Conservation (phyloP, 108 stramenopile species). For the Nannochloropsis oceanica region DNA sequence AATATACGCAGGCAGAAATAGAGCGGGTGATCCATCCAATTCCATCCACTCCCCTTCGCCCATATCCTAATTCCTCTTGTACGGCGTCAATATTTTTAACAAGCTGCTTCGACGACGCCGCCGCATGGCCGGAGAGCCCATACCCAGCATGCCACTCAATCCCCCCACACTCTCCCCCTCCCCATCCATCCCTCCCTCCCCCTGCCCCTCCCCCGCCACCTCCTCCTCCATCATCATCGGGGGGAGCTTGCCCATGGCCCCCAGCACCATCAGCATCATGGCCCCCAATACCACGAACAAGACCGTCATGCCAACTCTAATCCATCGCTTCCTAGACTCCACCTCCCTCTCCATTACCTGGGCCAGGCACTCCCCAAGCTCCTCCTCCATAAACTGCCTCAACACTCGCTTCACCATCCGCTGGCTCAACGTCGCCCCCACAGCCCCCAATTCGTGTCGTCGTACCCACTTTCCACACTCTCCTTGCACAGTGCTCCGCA, state of each 20-base stretch:
- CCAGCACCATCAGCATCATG: background rate
- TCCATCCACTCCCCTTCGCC: too few relatives aligned
- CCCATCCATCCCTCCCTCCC: background rate
- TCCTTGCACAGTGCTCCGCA: background rate
- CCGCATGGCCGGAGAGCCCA: background rate
- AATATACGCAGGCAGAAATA: too few relatives aligned
- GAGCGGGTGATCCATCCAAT: too few relatives aligned
- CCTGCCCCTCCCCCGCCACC: background rate
- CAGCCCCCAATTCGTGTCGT: background rate
- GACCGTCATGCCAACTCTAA: background rate
- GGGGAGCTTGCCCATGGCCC: background rate
- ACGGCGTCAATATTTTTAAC: background rate
- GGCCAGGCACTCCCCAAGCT: background rate
- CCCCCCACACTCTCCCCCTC: background rate
- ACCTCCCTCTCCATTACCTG: background rate
- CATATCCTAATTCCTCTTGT: background rate
- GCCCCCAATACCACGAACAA: background rate
- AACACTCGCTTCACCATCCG: background rate
- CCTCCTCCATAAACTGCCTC: background rate
- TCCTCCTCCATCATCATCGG: background rate
- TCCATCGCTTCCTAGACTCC: background rate
- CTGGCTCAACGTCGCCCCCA: background rate
- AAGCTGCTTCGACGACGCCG: background rate
- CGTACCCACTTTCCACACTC: background rate
- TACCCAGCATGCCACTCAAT: background rate